A percentile compares a stretch with the other conserved stretches of the same genome.
Evolutionary conservation across 371 early-diverging fungal species (phyloP).

Genomic region (Rhizopus microsporus): DNA sequence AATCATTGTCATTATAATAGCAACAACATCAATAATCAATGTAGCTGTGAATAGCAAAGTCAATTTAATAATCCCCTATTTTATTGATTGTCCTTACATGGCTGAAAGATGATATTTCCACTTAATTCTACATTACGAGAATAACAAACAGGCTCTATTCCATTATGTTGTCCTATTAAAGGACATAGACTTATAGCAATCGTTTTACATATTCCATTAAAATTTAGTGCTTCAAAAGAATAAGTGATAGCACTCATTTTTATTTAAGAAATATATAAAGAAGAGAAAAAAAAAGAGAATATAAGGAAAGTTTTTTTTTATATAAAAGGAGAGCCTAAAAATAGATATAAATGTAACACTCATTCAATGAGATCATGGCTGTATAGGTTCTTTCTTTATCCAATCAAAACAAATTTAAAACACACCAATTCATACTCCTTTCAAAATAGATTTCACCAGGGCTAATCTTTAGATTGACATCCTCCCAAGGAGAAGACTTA

Average conservation of each 20-base stretch:
- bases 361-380: not conserved
- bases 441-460: too few relatives aligned
- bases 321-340: not conserved
- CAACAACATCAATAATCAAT: conserved; percentile 79
- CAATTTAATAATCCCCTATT: not conserved
- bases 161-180: conserved; percentile 74
- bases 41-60: conserved; percentile 40
- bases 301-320: too few relatives aligned
- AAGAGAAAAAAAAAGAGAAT: conserved; percentile 1
- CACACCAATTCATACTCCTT: not conserved
- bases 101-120: conserved; percentile 86
- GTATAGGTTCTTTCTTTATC: too few relatives aligned
- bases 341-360: not conserved
- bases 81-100: conserved; percentile 55
- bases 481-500: too few relatives aligned
- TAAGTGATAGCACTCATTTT: conserved; percentile 45
- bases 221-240: conserved; percentile 55
- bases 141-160: conserved; percentile 89
- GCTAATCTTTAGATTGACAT: too few relatives aligned
- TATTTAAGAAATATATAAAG: not conserved
- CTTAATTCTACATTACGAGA: conserved; percentile 87
- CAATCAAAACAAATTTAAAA: too few relatives aligned
- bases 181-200: conserved; percentile 88
- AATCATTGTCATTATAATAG: conserved; percentile 85
- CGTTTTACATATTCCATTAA: conserved; percentile 82